Base-by-base conservation (phyloP, 2,329 filamentous ascomycete species). In the Curvularia sp. region DNA sequence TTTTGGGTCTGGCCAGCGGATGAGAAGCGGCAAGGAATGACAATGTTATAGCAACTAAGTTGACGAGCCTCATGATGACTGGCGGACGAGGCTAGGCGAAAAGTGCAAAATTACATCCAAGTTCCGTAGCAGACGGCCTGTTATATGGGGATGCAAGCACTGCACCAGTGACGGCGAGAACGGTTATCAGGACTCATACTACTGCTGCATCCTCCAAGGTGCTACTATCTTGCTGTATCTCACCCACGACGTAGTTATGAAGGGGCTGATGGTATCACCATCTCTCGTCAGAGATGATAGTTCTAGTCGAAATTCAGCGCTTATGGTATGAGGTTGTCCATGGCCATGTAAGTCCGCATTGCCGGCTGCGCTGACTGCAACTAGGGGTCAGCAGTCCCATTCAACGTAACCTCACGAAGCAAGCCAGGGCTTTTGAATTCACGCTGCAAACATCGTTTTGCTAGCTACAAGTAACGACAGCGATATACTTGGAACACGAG, bases 1-100 rank as follows among this genome's bases (percentile, higher is more conserved):
- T 7, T 33, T 30, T 30, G 26, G 44, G 15, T 24, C 44, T 30
- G 15, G 44, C 24, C n/a, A 47, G 44, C 15, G 44, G 44, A 12
- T 47, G 44, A 31, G 44, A 47, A 47, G 26, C 44, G 26, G 26
- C 44, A 31, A 33, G 15, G 44, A 47, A 26, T 15, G 44, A 47
- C 18, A 47, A 28, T 3, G 44, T 47, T 3, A 28, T 47, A 47
- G 44, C n/a, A 47, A 47, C 44, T 15, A 47, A 15, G 26, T 33
- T 31, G 26, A 30, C 26, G 44, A 47, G 44, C 26, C 31, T 47
- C 44, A 47, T 47, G 26, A 47, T 47, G 44, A 13, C 28, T 47
- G n/a, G 18, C 20, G 39, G 30, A 28, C 26, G 44, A 5, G 44
- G 28, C 44, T n/a, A 28, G 28, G 28, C 15, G 24, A 7, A 31